phyloP scores from a whole-genome alignment of 164 flowering plant genomes.

The Akebia trifoliata region DNA sequence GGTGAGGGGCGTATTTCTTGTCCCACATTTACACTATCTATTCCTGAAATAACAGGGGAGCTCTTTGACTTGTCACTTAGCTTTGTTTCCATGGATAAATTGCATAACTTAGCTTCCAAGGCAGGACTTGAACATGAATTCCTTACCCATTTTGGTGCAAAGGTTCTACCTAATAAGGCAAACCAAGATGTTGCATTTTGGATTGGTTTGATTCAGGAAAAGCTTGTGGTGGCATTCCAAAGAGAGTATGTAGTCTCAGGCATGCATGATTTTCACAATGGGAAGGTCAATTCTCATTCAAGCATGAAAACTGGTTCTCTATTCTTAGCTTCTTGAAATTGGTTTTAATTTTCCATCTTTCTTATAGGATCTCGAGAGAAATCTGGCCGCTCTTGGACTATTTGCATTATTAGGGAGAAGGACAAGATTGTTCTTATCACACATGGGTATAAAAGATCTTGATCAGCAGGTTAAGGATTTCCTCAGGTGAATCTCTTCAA shows the following conservation, averaged over 20 bases:
- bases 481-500: constrained; percentile 35
- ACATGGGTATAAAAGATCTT: constrained; percentile 46
- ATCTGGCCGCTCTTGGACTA: constrained; percentile 54
- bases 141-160: constrained; percentile 47
- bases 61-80: constrained; percentile 38
- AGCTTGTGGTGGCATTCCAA: constrained; percentile 43
- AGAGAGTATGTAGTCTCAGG: constrained; percentile 33
- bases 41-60: constrained; percentile 33
- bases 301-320: not conserved
- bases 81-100: constrained; percentile 42
- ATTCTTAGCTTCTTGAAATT: not conserved
- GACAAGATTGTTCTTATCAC: constrained; percentile 48
- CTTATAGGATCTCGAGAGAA: constrained; percentile 33
- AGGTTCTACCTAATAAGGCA: constrained; percentile 28
- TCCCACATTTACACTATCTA: constrained; percentile 24
- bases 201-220: constrained; percentile 50
- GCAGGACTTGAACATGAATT: constrained; percentile 64
- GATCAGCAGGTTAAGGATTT: constrained; percentile 55
- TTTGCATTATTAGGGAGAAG: constrained; percentile 61
- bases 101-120: constrained; percentile 39
- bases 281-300: constrained; percentile 43
- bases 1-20: constrained; percentile 36
- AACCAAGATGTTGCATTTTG: constrained; percentile 50
- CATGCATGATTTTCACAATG: constrained; percentile 16
- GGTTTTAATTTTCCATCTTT: not conserved